Base-by-base conservation (phyloP, 768 basidiomycete genomes). In the Termitomyces sp. region DNA sequence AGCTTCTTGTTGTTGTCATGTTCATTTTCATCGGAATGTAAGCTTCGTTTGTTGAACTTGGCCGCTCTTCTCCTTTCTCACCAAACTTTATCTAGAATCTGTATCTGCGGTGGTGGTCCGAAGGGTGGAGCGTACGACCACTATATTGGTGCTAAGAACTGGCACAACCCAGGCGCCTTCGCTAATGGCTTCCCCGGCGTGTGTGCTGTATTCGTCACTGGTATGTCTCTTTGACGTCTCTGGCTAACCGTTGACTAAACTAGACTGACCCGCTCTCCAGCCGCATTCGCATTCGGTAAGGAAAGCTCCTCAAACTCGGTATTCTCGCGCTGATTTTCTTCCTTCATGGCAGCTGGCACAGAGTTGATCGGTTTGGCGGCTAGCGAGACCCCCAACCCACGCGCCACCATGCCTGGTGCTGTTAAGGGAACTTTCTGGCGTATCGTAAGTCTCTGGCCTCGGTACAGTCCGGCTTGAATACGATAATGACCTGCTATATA, bases 341-440 rank as follows among this genome's bases (percentile, higher is more conserved):
- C 0, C 16, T 38, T 20, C 7, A 5, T 11, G 11, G 35, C 46
- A 74, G 74, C 77, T 60, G 77, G 77, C 44, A 78, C 77, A 18
- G 77, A 78, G 56, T 68, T 78, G 50, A 71, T 78, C 27, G 76
- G 77, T 53, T 69, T 77, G 43, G 77, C 76, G 32, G 77, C 74
- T 20, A 71, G 69, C 58, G 77, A 78, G 63, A 78, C 77, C 1
- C 76, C 75, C 22, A 73, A 78, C 58, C 75, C 77, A 20, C 72
- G 76, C 48, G 60, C 66, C 23, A 73, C 73, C 15, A 75, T 76
- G 73, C 75, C 75, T 11, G 60, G 67, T 36, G 76, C 76, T 36
- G 75, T 78, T 31, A 77, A 77, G 67, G 75, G 75, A 35, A 76
- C 75, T 3, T 76, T 78, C 66, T 77, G 76, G 76, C 77, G 75